Base-by-base conservation (phyloP, 1,139 yeast genomes). In the Trichomonascaceae sp. region DNA sequence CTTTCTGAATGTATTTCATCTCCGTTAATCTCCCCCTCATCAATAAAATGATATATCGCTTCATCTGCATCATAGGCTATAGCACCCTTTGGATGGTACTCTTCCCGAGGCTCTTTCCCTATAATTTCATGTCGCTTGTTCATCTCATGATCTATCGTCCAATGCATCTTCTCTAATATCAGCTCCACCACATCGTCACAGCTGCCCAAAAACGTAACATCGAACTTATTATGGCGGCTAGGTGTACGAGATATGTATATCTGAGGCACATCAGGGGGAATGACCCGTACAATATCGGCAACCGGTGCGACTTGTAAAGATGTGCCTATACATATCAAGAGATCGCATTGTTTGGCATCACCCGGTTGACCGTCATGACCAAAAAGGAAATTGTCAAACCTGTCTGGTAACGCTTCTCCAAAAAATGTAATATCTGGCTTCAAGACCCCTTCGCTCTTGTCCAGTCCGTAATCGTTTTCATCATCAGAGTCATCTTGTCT, bases 351-450 rank as follows among this genome's bases (percentile, higher is more conserved):
- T 18, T 74, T 66, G 3, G 85, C 74, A 53, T 74, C 78, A 12
- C 70, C 69, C 3, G 30, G 22, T 36, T 36, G 43, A n/a, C 62
- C 64, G 18, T 52, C 53, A 3, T 56, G 52, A 4, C 66, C 66
- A 32, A 61, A 55, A 19, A 61, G 54, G 27, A 79, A 72, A 50
- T 80, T 80, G 61, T 88, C 93, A 64, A 86, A 90, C 53, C 77
- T 70, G n/a, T 76, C 72, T 0, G 98, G 97, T 54, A 93, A 75
- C 13, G 84, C 82, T 67, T 93, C 98, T 7, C 96, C 96, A 64
- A 93, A 93, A 66, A 93, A 93, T 0, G 97, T 91, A 56, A 93
- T 91, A 68, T 93, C 96, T 0, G 99, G 99, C 66, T 93, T 91
- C 77, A 88, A 78, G 5, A 90, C 93, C n/a, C 96, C 96, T 66